phyloP scores from a whole-genome alignment of 140 eudicot species.

The Senecio squalidus region DNA sequence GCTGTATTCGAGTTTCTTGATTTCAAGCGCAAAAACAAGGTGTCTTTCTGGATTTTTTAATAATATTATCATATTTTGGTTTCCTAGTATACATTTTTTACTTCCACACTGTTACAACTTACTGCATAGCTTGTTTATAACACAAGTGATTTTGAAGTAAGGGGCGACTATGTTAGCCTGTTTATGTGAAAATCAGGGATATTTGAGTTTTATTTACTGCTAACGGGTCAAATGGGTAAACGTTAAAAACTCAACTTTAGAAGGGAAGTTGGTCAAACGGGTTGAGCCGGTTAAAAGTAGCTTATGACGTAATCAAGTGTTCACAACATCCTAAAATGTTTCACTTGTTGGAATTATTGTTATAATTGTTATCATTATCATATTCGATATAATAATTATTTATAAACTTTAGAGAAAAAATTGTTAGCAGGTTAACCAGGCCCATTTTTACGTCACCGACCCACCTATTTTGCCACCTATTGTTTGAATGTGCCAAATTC shows the following conservation, averaged over 20 bases:
- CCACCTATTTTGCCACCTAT: too few relatives aligned
- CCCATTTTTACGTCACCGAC: background rate
- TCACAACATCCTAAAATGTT: conserved; percentile 1
- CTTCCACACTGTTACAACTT: background rate
- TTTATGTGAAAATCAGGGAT: background rate
- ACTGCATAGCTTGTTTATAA: background rate
- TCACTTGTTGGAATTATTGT: background rate
- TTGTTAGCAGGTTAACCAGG: background rate
- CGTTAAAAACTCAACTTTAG: background rate
- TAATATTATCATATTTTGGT: background rate
- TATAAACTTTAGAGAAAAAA: background rate
- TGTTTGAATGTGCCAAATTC: too few relatives aligned
- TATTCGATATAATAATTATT: background rate
- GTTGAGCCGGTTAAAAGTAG: background rate
- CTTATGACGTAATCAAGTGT: background rate
- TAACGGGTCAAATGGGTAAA: background rate
- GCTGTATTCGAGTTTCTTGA: conserved; percentile 85
- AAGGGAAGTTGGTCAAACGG: background rate
- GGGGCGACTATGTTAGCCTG: background rate
- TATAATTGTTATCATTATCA: background rate
- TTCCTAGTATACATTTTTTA: background rate
- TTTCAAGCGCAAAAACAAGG: conserved; percentile 97
- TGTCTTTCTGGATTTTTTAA: conserved; percentile 7
- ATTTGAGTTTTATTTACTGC: background rate
- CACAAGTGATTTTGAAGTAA: too few relatives aligned